Percentiles rank a stretch among this genome's conserved stretches.
These are phyloP conservation scores for Lentinula guzmanii DNA, from an alignment of 768 basidiomycete species.

Conservation along the genomic window DNA sequence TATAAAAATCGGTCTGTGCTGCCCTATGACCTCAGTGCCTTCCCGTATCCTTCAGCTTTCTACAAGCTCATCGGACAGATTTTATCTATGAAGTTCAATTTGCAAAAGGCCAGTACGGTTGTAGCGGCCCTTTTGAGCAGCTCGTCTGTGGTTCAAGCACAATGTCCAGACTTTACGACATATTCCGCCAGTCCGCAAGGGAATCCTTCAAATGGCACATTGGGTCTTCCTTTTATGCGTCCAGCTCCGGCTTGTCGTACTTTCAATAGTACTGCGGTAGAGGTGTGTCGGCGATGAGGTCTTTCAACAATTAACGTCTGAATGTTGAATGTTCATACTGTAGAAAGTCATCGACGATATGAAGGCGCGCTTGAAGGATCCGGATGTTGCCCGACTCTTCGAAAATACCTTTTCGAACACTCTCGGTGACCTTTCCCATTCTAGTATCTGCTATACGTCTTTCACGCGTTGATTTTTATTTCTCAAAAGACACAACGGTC, in stretches of 20 bases:
- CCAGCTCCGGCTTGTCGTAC: slow-evolving; percentile 66
- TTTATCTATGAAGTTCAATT: background rate
- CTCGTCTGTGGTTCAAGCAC: slow-evolving; percentile 12
- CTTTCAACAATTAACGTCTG: background rate
- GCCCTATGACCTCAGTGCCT: background rate
- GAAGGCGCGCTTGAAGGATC: slow-evolving; percentile 66
- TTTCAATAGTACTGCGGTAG: slow-evolving; percentile 70
- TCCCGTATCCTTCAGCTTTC: background rate
- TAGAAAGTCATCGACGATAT: slow-evolving; percentile 74
- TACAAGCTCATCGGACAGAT: background rate
- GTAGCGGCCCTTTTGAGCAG: slow-evolving; percentile 12
- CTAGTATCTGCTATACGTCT: background rate
- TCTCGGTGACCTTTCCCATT: slow-evolving; percentile 40
- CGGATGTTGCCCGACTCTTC: slow-evolving; percentile 71
- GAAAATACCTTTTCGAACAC: slow-evolving; percentile 84
- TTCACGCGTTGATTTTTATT: background rate
- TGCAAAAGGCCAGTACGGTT: background rate
- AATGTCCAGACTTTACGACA: slow-evolving; percentile 41
- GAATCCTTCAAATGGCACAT: slow-evolving; percentile 49
- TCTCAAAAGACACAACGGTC: slow-evolving; percentile 62
- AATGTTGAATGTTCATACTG: background rate
- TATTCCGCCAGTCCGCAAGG: slow-evolving; percentile 39
- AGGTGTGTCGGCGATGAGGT: slow-evolving; percentile 34
- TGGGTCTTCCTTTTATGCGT: slow-evolving; percentile 68
- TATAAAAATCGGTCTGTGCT: background rate